Evolutionary conservation across 495 filamentous ascomycete species (phyloP).

Genomic region (Podospora bellae-mahoneyi): DNA sequence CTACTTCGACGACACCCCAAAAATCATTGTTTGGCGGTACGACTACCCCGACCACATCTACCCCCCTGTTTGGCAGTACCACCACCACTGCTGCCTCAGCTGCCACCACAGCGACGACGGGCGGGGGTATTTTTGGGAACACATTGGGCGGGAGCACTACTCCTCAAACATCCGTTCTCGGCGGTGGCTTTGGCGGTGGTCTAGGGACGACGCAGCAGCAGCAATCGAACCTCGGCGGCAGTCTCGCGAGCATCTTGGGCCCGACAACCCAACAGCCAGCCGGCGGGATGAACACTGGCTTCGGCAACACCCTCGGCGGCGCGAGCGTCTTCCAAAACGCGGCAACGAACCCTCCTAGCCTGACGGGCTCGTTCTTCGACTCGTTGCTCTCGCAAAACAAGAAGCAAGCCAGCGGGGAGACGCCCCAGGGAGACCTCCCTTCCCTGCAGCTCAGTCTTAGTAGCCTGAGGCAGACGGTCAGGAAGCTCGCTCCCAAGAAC

Average conservation of each 20-base stretch:
- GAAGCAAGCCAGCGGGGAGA: slow-evolving; percentile 56
- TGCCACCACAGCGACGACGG: neutral
- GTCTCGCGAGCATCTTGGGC: neutral
- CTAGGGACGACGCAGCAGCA: slow-evolving; percentile 7
- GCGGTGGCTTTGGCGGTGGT: slow-evolving; percentile 3
- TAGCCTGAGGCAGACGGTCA: slow-evolving; percentile 80
- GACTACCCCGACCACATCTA: slow-evolving; percentile 9
- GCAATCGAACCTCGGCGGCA: slow-evolving; percentile 8
- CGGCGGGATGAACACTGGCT: neutral
- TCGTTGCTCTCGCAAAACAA: slow-evolving; percentile 75
- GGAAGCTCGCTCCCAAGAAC: slow-evolving; percentile 61
- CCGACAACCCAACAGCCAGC: neutral
- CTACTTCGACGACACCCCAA: slow-evolving; percentile 21
- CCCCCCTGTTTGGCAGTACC: slow-evolving; percentile 18
- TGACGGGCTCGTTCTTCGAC: slow-evolving; percentile 72
- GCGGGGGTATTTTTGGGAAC: slow-evolving; percentile 4
- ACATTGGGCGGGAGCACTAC: slow-evolving; percentile 8
- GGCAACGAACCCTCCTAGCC: slow-evolving; percentile 14
- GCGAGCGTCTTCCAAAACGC: neutral
- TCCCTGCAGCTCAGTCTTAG: slow-evolving; percentile 78
- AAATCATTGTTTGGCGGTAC: slow-evolving; percentile 26
- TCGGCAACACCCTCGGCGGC: neutral
- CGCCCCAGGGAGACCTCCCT: slow-evolving; percentile 56
- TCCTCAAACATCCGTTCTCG: neutral
- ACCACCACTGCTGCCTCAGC: neutral